Evolutionary conservation across 495 filamentous ascomycete species (phyloP), one percentile per base, ranked within the genome.

Genomic region (Penicillium alfredii): DNA sequence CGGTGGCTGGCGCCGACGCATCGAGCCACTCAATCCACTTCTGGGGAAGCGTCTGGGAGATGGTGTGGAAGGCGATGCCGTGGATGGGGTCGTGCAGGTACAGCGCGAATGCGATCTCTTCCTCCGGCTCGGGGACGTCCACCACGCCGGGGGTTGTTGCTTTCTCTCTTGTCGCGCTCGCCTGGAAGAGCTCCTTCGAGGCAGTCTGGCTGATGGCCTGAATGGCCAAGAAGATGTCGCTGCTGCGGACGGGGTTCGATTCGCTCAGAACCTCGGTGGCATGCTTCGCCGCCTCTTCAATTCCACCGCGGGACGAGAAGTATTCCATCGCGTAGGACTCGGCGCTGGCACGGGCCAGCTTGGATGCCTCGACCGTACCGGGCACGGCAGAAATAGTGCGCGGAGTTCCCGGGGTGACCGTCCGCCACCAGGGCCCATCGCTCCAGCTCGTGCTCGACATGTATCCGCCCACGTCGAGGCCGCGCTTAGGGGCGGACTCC

Each of bases 371-470:
- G 15, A 83, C 71, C 0, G 88, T 63, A 13, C 93, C 92, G 34
- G 72, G 76, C 18, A 95, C 82, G 7, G 81, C 68, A 38, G 87
- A 83, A n/a, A 97, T 61, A 43, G 80, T 84, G 28, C 93, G 81
- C 32, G 80, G 73, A 16, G 67, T 69, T 9, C 65, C 65, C 4
- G 60, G 61, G 26, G 78, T 76, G 27, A 74, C 66, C 26, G 81
- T 78, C 16, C 89, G 76, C 89, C 92, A 98, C 92, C 92, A 98
- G 1, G 92, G 92, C 0, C 92, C 93, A 51, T 94, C 89, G 37
- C 76, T 80, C 89, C 89, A 94, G 33, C 66, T 61, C 18, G 81
- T 73, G 25, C 66, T 71, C 40, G 81, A 86, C 34, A 70, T 66
- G 14, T 59, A 55, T 22, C 41, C 49, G 24, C 66, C 60, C 16